phyloP scores from a whole-genome alignment of 1,284 basidiomycete species.

The Fomitopsis pinicola region DNA sequence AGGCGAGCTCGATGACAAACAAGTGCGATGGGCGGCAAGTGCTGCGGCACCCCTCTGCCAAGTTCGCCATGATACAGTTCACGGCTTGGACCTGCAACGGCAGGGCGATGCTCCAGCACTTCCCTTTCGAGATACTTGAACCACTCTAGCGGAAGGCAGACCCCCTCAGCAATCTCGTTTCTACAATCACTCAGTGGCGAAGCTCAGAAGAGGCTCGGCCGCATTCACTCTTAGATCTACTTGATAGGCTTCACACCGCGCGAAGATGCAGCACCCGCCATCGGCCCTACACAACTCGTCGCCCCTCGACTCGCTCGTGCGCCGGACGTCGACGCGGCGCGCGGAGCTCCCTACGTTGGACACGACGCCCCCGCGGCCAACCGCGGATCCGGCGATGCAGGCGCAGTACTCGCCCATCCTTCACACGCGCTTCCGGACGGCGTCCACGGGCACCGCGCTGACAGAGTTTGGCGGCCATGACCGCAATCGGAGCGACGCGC shows the following conservation, averaged over 20 bases:
- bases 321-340: constrained; percentile 35
- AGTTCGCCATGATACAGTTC: not conserved
- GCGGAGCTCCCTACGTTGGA: constrained; percentile 9
- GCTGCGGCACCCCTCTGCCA: not conserved
- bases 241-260: not conserved
- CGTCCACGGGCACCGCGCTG: constrained; percentile 42
- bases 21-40: not conserved
- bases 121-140: not conserved
- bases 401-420: constrained; percentile 53
- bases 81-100: not conserved
- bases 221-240: not conserved
- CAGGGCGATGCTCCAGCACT: not conserved
- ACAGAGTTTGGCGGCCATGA: constrained; percentile 31
- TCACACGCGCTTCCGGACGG: constrained; percentile 58
- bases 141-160: not conserved
- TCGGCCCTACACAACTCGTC: constrained; percentile 28
- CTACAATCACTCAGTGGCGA: not conserved
- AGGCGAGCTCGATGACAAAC: not conserved
- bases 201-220: not conserved
- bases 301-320: constrained; percentile 37
- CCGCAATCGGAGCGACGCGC: constrained; percentile 17
- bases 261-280: constrained; percentile 5
- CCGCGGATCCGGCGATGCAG: constrained; percentile 1
- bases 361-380: constrained; percentile 17
- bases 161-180: not conserved